Conservation (phyloP, 176 grass and related monocot species). For the Avena insularis region DNA sequence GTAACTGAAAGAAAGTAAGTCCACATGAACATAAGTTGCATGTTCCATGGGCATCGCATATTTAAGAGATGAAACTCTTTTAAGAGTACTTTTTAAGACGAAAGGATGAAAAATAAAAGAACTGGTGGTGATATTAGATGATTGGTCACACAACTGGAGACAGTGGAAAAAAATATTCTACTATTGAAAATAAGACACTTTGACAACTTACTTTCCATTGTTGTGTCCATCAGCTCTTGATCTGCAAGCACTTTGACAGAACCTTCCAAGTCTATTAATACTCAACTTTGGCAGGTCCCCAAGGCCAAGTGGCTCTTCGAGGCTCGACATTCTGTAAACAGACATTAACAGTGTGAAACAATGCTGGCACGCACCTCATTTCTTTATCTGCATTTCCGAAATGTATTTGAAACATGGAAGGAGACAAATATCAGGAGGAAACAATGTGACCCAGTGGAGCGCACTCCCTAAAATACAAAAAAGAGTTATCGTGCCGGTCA, state of each 20-base stretch:
- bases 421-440: neutral
- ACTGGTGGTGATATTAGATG: neutral
- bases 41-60: neutral
- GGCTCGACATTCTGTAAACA: constrained; percentile 73
- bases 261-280: constrained; percentile 69
- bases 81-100: neutral
- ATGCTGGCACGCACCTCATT: neutral
- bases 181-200: neutral
- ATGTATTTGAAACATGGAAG: neutral
- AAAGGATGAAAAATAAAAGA: neutral
- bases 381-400: neutral
- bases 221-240: constrained; percentile 38
- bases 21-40: neutral
- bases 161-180: neutral
- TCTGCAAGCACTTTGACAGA: constrained; percentile 46
- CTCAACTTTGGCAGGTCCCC: constrained; percentile 81
- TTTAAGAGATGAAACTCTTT: neutral
- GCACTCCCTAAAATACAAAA: neutral
- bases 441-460: neutral
- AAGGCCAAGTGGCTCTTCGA: constrained; percentile 76
- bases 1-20: constrained; percentile 32
- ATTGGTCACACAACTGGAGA: constrained; percentile 7
- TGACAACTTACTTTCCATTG: constrained; percentile 57
- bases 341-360: neutral
- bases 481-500: neutral